phyloP scores from a whole-genome alignment of 148 eudicot genomes.

The Fallopia convolvulus region DNA sequence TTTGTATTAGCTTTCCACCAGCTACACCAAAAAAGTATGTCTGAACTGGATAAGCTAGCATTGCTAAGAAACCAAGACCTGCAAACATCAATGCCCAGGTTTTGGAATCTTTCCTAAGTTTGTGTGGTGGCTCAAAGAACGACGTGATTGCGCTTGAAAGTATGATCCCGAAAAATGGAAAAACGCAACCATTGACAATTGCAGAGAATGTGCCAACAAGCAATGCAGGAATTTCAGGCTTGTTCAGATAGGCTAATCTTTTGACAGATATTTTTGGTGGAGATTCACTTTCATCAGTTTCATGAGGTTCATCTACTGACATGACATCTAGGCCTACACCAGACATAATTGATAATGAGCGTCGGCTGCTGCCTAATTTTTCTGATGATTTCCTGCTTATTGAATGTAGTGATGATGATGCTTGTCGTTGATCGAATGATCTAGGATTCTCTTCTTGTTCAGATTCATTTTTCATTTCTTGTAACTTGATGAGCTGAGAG shows the following conservation, averaged over 20 bases:
- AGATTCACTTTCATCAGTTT: slow-evolving; percentile 19
- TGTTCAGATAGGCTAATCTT: slow-evolving; percentile 50
- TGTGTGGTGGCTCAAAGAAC: slow-evolving; percentile 23
- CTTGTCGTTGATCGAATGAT: slow-evolving; percentile 9
- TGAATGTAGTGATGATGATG: slow-evolving; percentile 7
- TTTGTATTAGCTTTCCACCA: slow-evolving; percentile 41
- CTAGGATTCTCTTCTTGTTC: slow-evolving; percentile 1
- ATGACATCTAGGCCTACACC: neutral
- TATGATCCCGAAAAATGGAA: slow-evolving; percentile 30
- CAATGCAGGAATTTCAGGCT: slow-evolving; percentile 43
- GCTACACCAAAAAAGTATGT: slow-evolving; percentile 44
- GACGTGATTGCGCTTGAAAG: slow-evolving; percentile 24
- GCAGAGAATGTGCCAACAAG: slow-evolving; percentile 39
- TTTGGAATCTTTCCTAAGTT: slow-evolving; percentile 24
- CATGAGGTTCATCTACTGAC: neutral
- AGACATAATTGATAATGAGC: slow-evolving; percentile 1
- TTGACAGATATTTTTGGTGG: slow-evolving; percentile 35
- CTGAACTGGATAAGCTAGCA: slow-evolving; percentile 24
- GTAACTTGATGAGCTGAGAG: slow-evolving; percentile 13
- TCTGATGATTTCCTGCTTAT: slow-evolving; percentile 11
- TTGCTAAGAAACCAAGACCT: slow-evolving; percentile 24
- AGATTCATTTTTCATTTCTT: slow-evolving; percentile 5
- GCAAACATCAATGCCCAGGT: slow-evolving; percentile 26
- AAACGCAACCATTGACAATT: slow-evolving; percentile 25
- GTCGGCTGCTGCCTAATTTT: slow-evolving; percentile 1